phyloP scores from a whole-genome alignment of 2,329 filamentous ascomycete species.

The Elsinoe ampelina region DNA sequence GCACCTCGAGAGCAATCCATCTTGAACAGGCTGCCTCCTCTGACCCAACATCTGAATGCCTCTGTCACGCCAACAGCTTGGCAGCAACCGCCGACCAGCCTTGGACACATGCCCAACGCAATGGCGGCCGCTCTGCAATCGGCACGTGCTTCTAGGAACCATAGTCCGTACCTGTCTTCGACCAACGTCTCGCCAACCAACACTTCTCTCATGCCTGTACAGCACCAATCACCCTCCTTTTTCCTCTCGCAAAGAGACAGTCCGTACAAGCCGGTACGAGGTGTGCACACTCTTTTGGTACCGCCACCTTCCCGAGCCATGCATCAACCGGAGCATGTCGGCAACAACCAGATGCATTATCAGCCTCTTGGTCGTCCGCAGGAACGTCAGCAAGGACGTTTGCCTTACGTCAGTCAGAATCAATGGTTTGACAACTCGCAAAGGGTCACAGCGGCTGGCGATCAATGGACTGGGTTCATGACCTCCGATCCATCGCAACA shows the following conservation, averaged over 20 bases:
- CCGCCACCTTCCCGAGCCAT: conserved; percentile 74
- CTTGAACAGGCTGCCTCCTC: conserved; percentile 48
- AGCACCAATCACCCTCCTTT: conserved; percentile 74
- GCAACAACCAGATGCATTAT: conserved; percentile 43
- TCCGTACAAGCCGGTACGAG: conserved; percentile 82
- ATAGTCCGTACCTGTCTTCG: conserved; percentile 46
- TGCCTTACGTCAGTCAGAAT: conserved; percentile 33
- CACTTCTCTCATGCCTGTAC: conserved; percentile 43
- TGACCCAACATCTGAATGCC: conserved; percentile 49
- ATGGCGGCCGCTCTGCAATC: conserved; percentile 15
- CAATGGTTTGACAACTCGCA: conserved; percentile 27
- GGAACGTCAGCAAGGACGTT: conserved; percentile 35
- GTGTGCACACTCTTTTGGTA: conserved; percentile 83
- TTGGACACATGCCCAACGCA: not conserved
- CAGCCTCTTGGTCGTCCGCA: conserved; percentile 40
- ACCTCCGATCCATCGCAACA: not conserved
- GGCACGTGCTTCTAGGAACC: conserved; percentile 36
- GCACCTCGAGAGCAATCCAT: conserved; percentile 32
- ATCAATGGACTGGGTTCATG: conserved; percentile 24
- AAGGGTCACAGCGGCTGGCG: conserved; percentile 25
- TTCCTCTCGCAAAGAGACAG: conserved; percentile 83
- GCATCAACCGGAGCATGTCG: conserved; percentile 43
- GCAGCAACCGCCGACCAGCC: conserved; percentile 17
- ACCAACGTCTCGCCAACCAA: conserved; percentile 58
- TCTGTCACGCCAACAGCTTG: conserved; percentile 47